Evolutionary conservation across 148 eudicot genomes (phyloP).

Genomic region (Vaccinium darrowii): DNA sequence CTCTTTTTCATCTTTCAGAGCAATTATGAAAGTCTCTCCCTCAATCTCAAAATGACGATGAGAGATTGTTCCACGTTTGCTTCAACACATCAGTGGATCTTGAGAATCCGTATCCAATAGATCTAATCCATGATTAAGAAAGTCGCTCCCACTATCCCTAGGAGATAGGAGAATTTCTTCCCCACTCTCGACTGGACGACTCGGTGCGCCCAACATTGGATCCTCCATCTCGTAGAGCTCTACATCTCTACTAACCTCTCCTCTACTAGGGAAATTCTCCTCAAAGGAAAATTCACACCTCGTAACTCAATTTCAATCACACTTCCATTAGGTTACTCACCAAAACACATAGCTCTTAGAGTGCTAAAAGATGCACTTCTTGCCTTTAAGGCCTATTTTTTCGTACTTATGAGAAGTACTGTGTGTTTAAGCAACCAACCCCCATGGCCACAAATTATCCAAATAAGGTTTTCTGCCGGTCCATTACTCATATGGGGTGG

Average conservation of each 20-base stretch:
- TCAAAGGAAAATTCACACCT: no score
- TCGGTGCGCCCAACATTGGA: no score
- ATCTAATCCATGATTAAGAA: not conserved
- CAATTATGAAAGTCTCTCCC: no score
- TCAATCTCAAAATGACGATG: not conserved
- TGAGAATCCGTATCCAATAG: not conserved
- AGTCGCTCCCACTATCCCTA: no score
- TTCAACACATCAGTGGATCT: not conserved
- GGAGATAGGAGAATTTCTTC: no score
- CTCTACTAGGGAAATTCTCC: no score
- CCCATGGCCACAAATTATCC: constrained; percentile 1
- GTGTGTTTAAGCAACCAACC: not conserved
- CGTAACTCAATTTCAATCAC: no score
- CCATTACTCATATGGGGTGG: not conserved
- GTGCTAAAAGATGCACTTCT: not conserved
- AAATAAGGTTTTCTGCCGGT: not conserved
- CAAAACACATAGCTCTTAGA: constrained; percentile 5
- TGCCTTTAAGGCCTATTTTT: not conserved
- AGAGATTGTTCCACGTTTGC: not conserved
- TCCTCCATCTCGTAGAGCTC: no score
- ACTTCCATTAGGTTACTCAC: no score
- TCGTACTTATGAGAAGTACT: not conserved
- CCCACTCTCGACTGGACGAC: no score
- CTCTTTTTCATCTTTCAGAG: no score
- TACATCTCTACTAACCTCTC: no score